Percentiles rank a stretch among this genome's conserved stretches.
Conservation (phyloP, 2,329 filamentous ascomycete genomes). For the Cercospora zeina region DNA sequence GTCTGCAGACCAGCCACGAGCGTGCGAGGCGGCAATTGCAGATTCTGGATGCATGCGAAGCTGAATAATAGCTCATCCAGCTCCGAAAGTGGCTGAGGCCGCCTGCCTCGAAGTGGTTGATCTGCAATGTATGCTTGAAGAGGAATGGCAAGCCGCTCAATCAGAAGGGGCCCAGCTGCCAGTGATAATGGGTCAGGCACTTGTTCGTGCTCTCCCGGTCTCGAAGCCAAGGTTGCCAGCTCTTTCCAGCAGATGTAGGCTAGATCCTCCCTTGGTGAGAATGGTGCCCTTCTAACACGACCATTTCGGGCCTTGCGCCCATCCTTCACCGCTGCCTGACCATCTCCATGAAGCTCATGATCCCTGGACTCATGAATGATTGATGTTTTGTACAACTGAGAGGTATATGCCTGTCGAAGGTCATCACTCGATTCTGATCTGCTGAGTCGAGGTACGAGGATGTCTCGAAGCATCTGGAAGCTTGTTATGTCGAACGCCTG, state of each 20-base stretch:
- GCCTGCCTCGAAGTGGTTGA: conserved; percentile 81
- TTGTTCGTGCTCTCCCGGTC: conserved; percentile 32
- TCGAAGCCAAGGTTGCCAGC: conserved; percentile 51
- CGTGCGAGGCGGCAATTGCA: conserved; percentile 64
- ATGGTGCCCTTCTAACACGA: conserved; percentile 67
- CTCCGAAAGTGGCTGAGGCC: conserved; percentile 83
- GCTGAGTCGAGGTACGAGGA: conserved; percentile 75
- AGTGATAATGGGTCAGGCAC: conserved; percentile 65
- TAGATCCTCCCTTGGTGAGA: conserved; percentile 68
- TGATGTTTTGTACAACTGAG: conserved; percentile 77
- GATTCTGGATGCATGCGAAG: conserved; percentile 63
- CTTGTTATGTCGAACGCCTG: conserved; percentile 78
- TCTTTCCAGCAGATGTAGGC: conserved; percentile 79
- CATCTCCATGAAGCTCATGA: conserved; percentile 55
- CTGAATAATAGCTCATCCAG: conserved; percentile 75
- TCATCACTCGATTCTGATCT: conserved; percentile 64
- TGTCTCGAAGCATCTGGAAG: conserved; percentile 66
- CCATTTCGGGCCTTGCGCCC: conserved; percentile 69
- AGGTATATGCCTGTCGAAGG: conserved; percentile 68
- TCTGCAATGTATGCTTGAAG: conserved; percentile 87
- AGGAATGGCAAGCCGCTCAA: conserved; percentile 76
- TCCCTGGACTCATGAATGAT: conserved; percentile 68
- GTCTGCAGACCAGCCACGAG: conserved; percentile 32
- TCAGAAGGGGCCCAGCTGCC: conserved; percentile 75
- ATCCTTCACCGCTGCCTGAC: conserved; percentile 57